Percentiles rank a stretch among this genome's conserved stretches.
phyloP scores from a whole-genome alignment of 805 yeast species.

The Pichia eremophila region DNA sequence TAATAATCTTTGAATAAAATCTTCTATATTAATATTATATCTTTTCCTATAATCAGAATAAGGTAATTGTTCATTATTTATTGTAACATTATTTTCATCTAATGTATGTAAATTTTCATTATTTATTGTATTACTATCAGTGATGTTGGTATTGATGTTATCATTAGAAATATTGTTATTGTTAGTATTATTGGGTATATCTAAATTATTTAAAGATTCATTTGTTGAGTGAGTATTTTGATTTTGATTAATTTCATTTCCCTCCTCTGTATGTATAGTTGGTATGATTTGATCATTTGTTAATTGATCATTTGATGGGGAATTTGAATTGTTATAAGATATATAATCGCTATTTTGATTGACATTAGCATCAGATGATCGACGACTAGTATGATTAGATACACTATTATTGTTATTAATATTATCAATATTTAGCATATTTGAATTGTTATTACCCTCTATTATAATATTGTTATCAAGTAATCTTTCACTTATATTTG shows the following conservation, averaged over 20 bases:
- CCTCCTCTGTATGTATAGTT: no score
- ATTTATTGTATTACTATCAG: not conserved
- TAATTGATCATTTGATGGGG: not conserved
- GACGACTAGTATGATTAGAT: not conserved
- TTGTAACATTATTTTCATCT: not conserved
- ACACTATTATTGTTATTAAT: not conserved
- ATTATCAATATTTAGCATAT: not conserved
- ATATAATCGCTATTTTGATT: no score
- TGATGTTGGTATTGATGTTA: not conserved
- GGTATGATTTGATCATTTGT: not conserved
- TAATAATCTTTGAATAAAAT: slow-evolving; percentile 76
- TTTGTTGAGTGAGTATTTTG: not conserved
- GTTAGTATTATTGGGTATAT: not conserved
- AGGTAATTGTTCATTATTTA: not conserved
- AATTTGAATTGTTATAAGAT: not conserved
- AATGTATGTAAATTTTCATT: not conserved
- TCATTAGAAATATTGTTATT: not conserved
- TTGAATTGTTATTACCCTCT: not conserved
- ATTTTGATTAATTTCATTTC: not conserved
- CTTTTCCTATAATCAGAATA: slow-evolving; percentile 6
- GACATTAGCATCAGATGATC: not conserved
- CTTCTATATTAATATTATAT: slow-evolving; percentile 52
- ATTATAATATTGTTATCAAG: not conserved
- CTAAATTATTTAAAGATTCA: not conserved
- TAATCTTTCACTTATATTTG: not conserved